phyloP scores from a whole-genome alignment of 2,329 filamentous ascomycete species.

The Fusarium praegraminearum region DNA sequence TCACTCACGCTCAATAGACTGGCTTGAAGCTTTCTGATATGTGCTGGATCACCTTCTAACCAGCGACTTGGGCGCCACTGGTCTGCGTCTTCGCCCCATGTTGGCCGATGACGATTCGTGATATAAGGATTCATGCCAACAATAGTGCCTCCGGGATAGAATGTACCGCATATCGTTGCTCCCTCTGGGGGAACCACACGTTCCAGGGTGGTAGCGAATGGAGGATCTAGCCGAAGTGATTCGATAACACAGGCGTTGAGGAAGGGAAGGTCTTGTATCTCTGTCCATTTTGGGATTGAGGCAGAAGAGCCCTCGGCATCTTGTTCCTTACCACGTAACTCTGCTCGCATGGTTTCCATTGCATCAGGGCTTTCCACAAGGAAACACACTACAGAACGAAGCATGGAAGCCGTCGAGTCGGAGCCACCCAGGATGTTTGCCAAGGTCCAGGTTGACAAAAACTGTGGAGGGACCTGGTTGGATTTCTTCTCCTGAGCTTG shows the following conservation, averaged over 20 bases:
- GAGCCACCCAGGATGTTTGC: not conserved
- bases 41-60: not conserved
- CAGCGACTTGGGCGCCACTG: not conserved
- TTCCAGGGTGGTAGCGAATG: not conserved
- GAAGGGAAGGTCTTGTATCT: not conserved
- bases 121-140: not conserved
- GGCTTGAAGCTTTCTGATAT: not conserved
- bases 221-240: not conserved
- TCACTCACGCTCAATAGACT: not conserved
- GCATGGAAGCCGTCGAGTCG: not conserved
- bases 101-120: not conserved
- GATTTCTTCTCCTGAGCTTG: not conserved
- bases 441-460: not conserved
- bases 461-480: not conserved
- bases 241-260: not conserved
- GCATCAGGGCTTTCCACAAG: not conserved
- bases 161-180: not conserved
- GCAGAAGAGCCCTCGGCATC: not conserved
- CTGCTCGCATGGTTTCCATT: not conserved
- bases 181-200: not conserved
- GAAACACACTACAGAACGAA: not conserved
- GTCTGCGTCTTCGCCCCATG: not conserved
- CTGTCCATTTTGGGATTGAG: not conserved
- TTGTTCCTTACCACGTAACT: not conserved
- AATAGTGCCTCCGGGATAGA: not conserved